Percentiles rank a stretch among this genome's conserved stretches.
Conservation (phyloP, 148 eudicot genomes). For the Rhododendron griersonianum region DNA sequence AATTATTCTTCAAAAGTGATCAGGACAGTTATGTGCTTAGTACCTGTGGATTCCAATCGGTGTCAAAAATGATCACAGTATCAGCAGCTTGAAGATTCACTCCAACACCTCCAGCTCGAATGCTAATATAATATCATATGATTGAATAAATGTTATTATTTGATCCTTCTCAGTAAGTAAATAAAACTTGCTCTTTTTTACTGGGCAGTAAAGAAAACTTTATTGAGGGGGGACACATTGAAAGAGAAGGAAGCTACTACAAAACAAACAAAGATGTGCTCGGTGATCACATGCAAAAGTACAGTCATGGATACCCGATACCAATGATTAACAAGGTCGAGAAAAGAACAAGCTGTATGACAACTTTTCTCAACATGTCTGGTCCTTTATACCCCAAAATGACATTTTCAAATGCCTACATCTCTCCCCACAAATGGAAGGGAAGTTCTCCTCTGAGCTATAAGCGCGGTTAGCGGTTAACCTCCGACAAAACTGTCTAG, state of each 20-base stretch:
- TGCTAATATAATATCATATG: constrained; percentile 42
- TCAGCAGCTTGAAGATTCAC: constrained; percentile 99
- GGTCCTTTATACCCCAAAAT: background rate
- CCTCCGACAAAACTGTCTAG: background rate
- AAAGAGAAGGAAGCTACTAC: background rate
- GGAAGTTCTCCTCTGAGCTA: background rate
- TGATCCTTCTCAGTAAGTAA: background rate
- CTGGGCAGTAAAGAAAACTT: background rate
- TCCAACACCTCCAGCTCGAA: constrained; percentile 99
- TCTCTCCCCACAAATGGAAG: background rate
- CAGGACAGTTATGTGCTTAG: background rate
- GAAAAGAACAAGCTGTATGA: background rate
- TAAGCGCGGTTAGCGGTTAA: background rate
- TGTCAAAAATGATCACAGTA: constrained; percentile 97
- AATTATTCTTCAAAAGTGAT: background rate
- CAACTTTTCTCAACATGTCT: background rate
- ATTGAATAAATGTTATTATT: constrained; percentile 8
- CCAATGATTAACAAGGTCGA: background rate
- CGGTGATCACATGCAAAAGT: background rate
- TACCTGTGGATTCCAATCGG: constrained; percentile 99
- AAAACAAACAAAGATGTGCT: background rate
- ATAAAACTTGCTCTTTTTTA: background rate
- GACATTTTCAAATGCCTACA: background rate
- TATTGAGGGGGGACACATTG: background rate
- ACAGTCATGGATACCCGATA: background rate